Evolutionary conservation across 106 monocot genomes (phyloP).

Genomic region (Cymbidium sinense): DNA sequence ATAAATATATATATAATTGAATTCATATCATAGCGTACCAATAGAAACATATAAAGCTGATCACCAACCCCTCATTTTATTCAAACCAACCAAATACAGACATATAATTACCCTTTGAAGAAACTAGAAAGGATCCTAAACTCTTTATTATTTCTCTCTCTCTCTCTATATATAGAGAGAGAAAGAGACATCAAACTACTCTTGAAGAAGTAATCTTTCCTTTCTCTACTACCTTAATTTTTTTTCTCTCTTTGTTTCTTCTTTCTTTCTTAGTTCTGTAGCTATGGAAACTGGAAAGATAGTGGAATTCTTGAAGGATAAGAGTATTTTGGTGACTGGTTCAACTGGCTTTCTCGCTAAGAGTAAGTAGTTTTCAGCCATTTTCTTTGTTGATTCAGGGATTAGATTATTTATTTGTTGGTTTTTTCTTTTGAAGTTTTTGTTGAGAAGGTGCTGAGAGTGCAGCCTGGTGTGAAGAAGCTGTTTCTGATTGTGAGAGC

Average conservation of each 20-base stretch:
- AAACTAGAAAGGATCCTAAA: too few species aligned
- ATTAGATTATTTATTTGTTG: neutral
- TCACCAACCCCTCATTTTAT: too few species aligned
- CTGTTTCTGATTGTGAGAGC: slow-evolving; percentile 60
- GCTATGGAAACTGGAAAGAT: slow-evolving; percentile 24
- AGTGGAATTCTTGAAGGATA: slow-evolving; percentile 30
- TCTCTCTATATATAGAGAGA: too few species aligned
- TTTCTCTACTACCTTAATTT: neutral
- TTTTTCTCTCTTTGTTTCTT: neutral
- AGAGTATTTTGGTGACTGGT: slow-evolving; percentile 46
- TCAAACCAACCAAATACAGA: too few species aligned
- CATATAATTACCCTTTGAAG: too few species aligned
- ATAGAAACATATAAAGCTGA: too few species aligned
- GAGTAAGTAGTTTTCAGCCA: slow-evolving; percentile 17
- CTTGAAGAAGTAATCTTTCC: neutral
- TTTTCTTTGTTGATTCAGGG: neutral
- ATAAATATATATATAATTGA: too few species aligned
- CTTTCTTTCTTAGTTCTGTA: neutral
- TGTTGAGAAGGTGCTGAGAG: slow-evolving; percentile 69
- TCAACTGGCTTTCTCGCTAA: slow-evolving; percentile 60
- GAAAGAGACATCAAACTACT: too few species aligned
- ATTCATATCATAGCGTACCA: too few species aligned
- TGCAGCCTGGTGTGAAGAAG: slow-evolving; percentile 59
- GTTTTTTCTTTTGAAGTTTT: slow-evolving; percentile 31
- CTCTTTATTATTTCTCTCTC: too few species aligned